Conservation (phyloP, 1,139 yeast species). For the Protomyces inouyei region DNA sequence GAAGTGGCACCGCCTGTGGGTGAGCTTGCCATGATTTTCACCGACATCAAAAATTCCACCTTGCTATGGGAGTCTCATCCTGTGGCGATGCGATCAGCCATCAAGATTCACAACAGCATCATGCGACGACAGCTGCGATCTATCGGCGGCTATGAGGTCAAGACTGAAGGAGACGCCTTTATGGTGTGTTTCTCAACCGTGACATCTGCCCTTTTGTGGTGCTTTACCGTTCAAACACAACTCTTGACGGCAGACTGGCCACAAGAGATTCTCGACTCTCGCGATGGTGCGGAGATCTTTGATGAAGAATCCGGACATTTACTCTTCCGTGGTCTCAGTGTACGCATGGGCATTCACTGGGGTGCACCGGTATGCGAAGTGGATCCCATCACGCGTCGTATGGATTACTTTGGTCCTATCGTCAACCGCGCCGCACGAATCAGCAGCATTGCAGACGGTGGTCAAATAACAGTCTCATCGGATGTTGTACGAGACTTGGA, state of each 20-base stretch:
- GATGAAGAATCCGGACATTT: slow-evolving; percentile 56
- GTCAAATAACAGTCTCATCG: slow-evolving; percentile 83
- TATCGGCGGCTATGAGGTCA: slow-evolving; percentile 95
- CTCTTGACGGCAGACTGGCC: slow-evolving; percentile 91
- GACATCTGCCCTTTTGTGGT: slow-evolving; percentile 86
- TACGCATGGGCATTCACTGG: slow-evolving; percentile 98
- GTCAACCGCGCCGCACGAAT: slow-evolving; percentile 93
- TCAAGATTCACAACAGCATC: slow-evolving; percentile 83
- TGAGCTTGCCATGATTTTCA: slow-evolving; percentile 87
- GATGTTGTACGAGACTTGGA: slow-evolving; percentile 73
- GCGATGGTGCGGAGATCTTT: slow-evolving; percentile 77
- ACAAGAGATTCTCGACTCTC: slow-evolving; percentile 75
- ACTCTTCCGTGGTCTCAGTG: slow-evolving; percentile 82
- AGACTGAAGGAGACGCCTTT: slow-evolving; percentile 98
- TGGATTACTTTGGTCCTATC: slow-evolving; percentile 99
- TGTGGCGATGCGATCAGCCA: slow-evolving; percentile 93
- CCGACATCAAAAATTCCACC: slow-evolving; percentile 94
- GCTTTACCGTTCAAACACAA: slow-evolving; percentile 86
- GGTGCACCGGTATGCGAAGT: slow-evolving; percentile 95
- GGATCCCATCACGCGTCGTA: slow-evolving; percentile 89
- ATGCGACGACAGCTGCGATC: slow-evolving; percentile 92
- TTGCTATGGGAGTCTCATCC: slow-evolving; percentile 90
- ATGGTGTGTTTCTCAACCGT: slow-evolving; percentile 98
- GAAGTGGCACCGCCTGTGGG: slow-evolving; percentile 96
- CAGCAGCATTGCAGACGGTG: slow-evolving; percentile 94